These are phyloP conservation scores for Arthrobotrys conoides DNA, from an alignment of 2,329 filamentous ascomycete genomes.

Conservation along the genomic window DNA sequence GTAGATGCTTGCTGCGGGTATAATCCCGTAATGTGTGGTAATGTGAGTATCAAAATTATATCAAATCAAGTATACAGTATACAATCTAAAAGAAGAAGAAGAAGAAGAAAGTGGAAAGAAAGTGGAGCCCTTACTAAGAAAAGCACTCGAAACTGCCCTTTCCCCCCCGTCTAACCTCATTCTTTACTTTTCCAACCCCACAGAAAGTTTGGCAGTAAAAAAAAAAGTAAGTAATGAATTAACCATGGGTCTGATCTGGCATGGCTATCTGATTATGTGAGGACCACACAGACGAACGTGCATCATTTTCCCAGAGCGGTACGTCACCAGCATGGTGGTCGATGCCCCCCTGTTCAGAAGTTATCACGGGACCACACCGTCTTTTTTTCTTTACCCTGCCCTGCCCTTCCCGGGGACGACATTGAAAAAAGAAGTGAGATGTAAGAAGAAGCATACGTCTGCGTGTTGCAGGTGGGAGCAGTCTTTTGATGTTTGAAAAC, in stretches of 20 bases:
- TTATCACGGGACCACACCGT: conserved; percentile 57
- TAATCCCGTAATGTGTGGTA: not conserved
- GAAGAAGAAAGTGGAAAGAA: too few relatives aligned
- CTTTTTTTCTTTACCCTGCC: too few relatives aligned
- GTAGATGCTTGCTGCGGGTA: not conserved
- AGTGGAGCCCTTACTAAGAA: conserved; percentile 33
- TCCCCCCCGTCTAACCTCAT: conserved; percentile 16
- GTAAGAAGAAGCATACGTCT: conserved; percentile 13
- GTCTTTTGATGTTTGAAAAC: conserved; percentile 25
- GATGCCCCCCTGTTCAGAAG: conserved; percentile 52
- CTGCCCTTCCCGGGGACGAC: conserved; percentile 2
- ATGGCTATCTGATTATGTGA: conserved; percentile 37
- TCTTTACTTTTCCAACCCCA: conserved; percentile 16
- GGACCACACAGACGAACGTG: conserved; percentile 24
- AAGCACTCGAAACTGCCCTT: not conserved
- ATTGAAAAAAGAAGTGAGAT: not conserved
- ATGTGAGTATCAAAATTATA: not conserved
- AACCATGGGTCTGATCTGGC: conserved; percentile 38
- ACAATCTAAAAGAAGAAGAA: conserved; percentile 19
- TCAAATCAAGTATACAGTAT: conserved; percentile 6
- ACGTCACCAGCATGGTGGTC: conserved; percentile 49
- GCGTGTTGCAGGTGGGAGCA: conserved; percentile 33
- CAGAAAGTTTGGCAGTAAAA: too few relatives aligned
- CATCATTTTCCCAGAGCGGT: conserved; percentile 44
- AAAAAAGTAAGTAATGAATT: too few relatives aligned